Conservation (phyloP, 1,139 yeast genomes). For the Yamadazyma jaroonii region DNA sequence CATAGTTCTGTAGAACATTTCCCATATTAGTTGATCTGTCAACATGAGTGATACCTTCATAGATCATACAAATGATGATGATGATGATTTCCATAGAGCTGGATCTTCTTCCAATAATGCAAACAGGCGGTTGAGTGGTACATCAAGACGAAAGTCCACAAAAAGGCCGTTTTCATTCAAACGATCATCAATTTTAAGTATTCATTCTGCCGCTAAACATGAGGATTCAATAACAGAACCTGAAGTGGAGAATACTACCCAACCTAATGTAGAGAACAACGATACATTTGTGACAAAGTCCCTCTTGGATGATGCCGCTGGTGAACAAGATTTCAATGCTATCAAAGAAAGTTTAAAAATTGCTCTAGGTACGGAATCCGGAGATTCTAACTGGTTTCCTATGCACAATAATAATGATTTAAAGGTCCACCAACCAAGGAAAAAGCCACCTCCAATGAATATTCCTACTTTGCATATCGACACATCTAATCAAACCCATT, state of each 20-base stretch:
- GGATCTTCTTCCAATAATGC: too few species aligned
- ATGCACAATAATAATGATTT: conserved; percentile 2
- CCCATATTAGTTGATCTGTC: too few species aligned
- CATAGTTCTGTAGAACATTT: too few species aligned
- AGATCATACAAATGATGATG: too few species aligned
- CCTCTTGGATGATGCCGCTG: conserved; percentile 22
- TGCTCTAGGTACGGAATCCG: conserved; percentile 33
- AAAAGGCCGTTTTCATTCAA: conserved; percentile 5
- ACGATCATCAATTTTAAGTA: conserved; percentile 1
- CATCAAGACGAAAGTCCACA: conserved; percentile 2
- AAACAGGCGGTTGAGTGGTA: neutral
- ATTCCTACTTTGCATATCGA: neutral
- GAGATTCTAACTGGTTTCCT: conserved; percentile 33
- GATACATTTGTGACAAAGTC: conserved; percentile 9
- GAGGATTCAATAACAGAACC: neutral
- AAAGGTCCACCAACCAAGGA: neutral
- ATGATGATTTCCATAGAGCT: too few species aligned
- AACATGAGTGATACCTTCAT: too few species aligned
- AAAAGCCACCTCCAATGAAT: neutral
- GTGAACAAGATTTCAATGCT: conserved; percentile 31
- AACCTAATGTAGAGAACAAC: neutral
- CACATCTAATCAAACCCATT: neutral
- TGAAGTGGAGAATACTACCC: too few species aligned
- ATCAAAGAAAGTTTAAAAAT: conserved; percentile 34
- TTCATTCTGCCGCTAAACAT: conserved; percentile 1